Base-by-base conservation (phyloP, 2,329 filamentous ascomycete species). In the Fusarium humuli region DNA sequence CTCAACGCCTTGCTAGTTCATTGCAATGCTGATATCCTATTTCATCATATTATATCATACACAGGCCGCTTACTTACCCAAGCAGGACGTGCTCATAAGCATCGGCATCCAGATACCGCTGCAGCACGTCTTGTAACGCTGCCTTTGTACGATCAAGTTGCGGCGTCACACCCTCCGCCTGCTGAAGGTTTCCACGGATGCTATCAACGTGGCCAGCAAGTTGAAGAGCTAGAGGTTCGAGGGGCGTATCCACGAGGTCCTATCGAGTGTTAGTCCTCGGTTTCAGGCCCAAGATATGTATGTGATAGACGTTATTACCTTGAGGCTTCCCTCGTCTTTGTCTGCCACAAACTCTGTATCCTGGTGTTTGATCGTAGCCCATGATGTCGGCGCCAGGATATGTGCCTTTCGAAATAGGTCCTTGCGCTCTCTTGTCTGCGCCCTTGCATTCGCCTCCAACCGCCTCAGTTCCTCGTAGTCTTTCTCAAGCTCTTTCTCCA, bases 181-280 rank as follows among this genome's bases (percentile, higher is more conserved):
- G 87, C 60, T 82, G 78, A 41, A 88, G 78, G 72, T 89, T 89
- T 45, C 79, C 79, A 57, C 79, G 80, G 74, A 90, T 84, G 71
- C 85, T 88, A 64, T 88, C 85, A 78, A 88, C 84, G 67, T 89
- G 87, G 55, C 77, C 86, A 13, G 80, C 79, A 20, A 89, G 80
- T 74, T 88, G 86, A 18, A 81, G 75, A 0, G 82, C 83, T 6
- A 87, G 73, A 4, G 77, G 75, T n/a, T 81, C 71, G 18, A 88
- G 73, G 46, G 85, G 83, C 22, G 82, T 79, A 32, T 84, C 80
- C 30, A 79, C 68, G 13, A 83, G 65, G 37, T 79, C 78, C 80
- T 84, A 8, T 5, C 12, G 8, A 9, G 18, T 54, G 25, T 71
- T 44, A 63, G 55, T 34, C 40, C 37, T 22, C 18, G 3, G 18